Base-by-base conservation (phyloP, 441 rosid species). In the Pelargonium citronellum region DNA sequence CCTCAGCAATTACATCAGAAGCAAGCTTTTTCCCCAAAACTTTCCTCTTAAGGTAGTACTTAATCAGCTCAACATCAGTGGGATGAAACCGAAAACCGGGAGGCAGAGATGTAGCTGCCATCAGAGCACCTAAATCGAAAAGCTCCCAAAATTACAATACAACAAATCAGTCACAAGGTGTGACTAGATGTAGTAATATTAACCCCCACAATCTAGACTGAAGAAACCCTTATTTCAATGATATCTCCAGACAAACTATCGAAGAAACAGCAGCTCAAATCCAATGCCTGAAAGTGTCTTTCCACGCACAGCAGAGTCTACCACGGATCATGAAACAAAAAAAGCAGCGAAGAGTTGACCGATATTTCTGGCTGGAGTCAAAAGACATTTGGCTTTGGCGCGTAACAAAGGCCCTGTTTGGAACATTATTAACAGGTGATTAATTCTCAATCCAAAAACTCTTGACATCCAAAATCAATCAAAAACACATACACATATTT, bases 41-140 rank as follows among this genome's bases (percentile, higher is more conserved):
- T 66, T 88, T 91, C 65, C 82, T 86, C 83, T 81, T 88, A 66
- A 94, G 72, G 63, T 89, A 87, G 67, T 83, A 91, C 44, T 53
- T 83, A 19, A 91, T 74, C 15, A 90, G 79, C 67, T 94, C 96
- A 0, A 70, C 87, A 76, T 91, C 93, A 69, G 88, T 89, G 0
- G 98, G 98, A 62, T 88, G 90, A 68, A 94, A 94, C 15, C 97
- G 86, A 72, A 89, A 81, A 9, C 98, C 98, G 11, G 97, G 96
- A 62, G 82, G 65, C 30, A 83, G 76, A 0, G 27, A 30, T 5
- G 43, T 73, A 30, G 65, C 82, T 57, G 68, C 85, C 82, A 87
- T 82, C 0, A 27, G 13, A 24, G 39, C 64, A 17, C 17, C 60
- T 16, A 1, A 43, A 30, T 46, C 60, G 47, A 30, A 44, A 37